Evolutionary conservation across 1,284 basidiomycete species (phyloP), one percentile per base, ranked within the genome.

Genomic region (Fomitopsis betulina): DNA sequence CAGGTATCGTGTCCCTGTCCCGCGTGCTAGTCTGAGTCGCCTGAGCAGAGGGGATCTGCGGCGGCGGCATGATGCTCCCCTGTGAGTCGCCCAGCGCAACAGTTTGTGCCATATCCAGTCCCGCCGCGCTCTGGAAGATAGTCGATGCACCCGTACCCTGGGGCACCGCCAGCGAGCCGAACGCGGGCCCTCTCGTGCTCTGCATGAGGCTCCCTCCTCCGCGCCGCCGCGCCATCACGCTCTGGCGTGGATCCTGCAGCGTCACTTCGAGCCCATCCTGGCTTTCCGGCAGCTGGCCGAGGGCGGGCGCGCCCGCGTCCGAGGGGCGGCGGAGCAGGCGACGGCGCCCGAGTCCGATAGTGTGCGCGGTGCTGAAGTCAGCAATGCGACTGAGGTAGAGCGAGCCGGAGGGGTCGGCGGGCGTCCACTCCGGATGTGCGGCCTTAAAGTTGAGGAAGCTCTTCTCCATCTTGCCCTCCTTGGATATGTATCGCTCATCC

Each of bases 381-480:
- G 91, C 87, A 72, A 96, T 86, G 49, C 89, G 83, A 64, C 83
- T 90, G 49, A 96, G 83, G 70, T 94, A 95, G 13, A 95, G 76
- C 1, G 93, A 95, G 6, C 92, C 87, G 15, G 87, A 82, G 0
- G 92, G 91, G 70, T 98, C 94, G 2, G 83, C 79, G 1, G 95
- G 95, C 63, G 86, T 91, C 95, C 95, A 98, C 67, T 95, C 93
- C 10, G 95, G 95, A 74, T 98, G 93, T 12, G 93, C 89, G 47
- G 93, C 93, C 77, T 95, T 96, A 82, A 99, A 99, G 68, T 94
- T 95, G 38, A 98, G 76, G 75, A 99, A 94, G 67, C 88, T 92
- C 78, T 98, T 96, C 79, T 99, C 96, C 94, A 99, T 98, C 80
- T 98, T 97, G 56, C 93, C 91, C 65, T 96, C 91, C 64, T 91